phyloP scores from a whole-genome alignment of 805 yeast genomes.

The Naumovozyma dairenensis region DNA sequence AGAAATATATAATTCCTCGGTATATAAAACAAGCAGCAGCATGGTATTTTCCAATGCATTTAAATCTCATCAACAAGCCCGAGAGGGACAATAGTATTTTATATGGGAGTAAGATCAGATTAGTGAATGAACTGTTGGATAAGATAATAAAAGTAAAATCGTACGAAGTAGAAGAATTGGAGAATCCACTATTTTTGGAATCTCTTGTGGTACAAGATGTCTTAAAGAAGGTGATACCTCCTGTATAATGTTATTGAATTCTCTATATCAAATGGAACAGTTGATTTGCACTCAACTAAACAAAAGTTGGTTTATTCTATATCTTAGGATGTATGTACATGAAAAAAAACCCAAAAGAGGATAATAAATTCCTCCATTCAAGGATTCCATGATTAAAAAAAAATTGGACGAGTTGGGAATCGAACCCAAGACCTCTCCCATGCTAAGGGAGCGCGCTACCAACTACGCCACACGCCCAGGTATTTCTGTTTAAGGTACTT shows the following conservation, averaged over 20 bases:
- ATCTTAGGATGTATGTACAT: too few relatives aligned
- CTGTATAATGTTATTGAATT: too few relatives aligned
- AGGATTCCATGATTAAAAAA: too few relatives aligned
- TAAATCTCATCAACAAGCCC: conserved; percentile 36
- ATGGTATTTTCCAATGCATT: conserved; percentile 42
- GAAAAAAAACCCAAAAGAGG: too few relatives aligned
- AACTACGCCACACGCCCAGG: conserved; percentile 80
- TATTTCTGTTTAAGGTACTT: too few relatives aligned
- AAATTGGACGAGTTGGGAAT: conserved; percentile 64
- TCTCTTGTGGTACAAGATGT: conserved; percentile 45
- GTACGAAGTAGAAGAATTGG: conserved; percentile 10
- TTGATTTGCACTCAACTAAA: too few relatives aligned
- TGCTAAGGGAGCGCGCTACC: conserved; percentile 78
- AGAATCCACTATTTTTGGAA: conserved; percentile 25
- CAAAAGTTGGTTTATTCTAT: too few relatives aligned
- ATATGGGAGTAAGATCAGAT: conserved; percentile 23
- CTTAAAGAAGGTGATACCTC: conserved; percentile 40
- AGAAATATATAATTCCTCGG: conserved; percentile 40
- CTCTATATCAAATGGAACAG: too few relatives aligned
- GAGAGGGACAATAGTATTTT: conserved; percentile 24
- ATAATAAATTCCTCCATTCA: too few relatives aligned
- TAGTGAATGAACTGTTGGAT: conserved; percentile 19
- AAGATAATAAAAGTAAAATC: conserved; percentile 14
- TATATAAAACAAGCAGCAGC: conserved; percentile 40
- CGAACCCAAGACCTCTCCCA: conserved; percentile 76